Percentiles rank a stretch among this genome's conserved stretches.
phyloP scores from a whole-genome alignment of 257 asterid genomes.

The Salvia miltiorrhiza region DNA sequence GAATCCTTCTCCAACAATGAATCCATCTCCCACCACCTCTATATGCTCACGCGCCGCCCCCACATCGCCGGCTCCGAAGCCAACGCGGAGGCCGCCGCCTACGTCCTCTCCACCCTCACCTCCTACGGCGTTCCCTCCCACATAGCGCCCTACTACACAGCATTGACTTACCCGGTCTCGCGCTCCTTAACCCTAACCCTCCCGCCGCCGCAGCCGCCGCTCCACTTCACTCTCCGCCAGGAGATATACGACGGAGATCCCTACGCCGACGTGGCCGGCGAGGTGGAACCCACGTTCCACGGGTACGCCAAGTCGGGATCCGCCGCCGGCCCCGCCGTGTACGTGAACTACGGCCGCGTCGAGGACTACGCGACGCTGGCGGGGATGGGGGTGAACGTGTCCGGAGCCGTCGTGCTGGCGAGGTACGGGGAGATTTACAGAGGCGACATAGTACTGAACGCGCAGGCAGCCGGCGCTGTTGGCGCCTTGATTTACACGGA shows the following conservation, averaged over 20 bases:
- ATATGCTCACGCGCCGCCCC: conserved; percentile 61
- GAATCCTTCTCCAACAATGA: conserved; percentile 41
- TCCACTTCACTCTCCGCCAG: conserved; percentile 52
- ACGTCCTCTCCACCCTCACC: conserved; percentile 61
- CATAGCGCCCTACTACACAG: conserved; percentile 47
- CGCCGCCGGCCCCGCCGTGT: conserved; percentile 55
- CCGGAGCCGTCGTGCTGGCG: conserved; percentile 62
- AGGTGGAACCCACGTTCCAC: conserved; percentile 61
- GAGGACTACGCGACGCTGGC: conserved; percentile 49
- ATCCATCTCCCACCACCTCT: conserved; percentile 67
- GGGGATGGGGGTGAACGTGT: conserved; percentile 57
- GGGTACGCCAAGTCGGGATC: conserved; percentile 79
- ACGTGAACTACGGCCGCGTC: conserved; percentile 70
- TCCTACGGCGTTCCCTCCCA: conserved; percentile 49
- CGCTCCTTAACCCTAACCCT: conserved; percentile 54
- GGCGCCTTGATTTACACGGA: conserved; percentile 72
- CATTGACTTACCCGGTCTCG: conserved; percentile 57
- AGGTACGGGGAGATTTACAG: conserved; percentile 72
- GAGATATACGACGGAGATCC: conserved; percentile 58
- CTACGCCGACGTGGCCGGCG: conserved; percentile 45
- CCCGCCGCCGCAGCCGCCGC: conserved; percentile 33
- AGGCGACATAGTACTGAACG: conserved; percentile 78
- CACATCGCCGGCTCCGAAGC: conserved; percentile 81
- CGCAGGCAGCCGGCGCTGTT: conserved; percentile 57
- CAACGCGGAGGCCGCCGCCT: conserved; percentile 70